Evolutionary conservation across 2,329 filamentous ascomycete species (phyloP).

Genomic region (Stemphylium lycopersici): DNA sequence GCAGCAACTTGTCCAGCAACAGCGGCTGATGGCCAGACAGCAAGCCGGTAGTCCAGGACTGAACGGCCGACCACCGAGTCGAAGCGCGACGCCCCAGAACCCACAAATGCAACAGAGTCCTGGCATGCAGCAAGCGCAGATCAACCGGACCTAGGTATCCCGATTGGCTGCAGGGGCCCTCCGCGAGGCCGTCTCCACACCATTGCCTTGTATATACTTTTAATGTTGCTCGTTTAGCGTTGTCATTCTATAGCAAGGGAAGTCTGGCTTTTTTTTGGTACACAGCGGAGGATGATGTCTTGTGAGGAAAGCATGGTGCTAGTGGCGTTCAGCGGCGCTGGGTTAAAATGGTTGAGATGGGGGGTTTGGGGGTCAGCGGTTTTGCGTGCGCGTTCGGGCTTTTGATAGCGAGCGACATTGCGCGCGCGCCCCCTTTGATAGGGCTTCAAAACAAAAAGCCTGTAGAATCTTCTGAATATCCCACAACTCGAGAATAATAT

Average conservation of each 20-base stretch:
- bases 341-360: background rate
- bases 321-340: conserved; percentile 16
- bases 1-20: conserved; percentile 46
- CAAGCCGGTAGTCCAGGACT: conserved; percentile 42
- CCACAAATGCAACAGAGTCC: conserved; percentile 45
- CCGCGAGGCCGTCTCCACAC: conserved; percentile 21
- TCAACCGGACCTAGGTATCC: conserved; percentile 24
- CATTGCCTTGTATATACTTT: conserved; percentile 40
- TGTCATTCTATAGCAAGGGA: conserved; percentile 17
- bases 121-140: conserved; percentile 42
- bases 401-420: conserved; percentile 2
- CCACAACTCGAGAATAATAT: conserved; percentile 11
- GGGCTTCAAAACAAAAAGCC: conserved; percentile 6
- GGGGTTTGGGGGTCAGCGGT: background rate
- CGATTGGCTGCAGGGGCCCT: conserved; percentile 16
- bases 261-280: conserved; percentile 2
- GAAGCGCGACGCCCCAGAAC: conserved; percentile 49
- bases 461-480: conserved; percentile 19
- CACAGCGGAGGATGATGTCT: conserved; percentile 1
- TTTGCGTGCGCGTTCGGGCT: background rate
- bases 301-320: conserved; percentile 17
- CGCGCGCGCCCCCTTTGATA: background rate
- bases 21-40: conserved; percentile 44
- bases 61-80: conserved; percentile 41
- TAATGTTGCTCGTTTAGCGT: conserved; percentile 32